phyloP scores from a whole-genome alignment of 345 rosid species.

The Eucalyptus fibrosa region DNA sequence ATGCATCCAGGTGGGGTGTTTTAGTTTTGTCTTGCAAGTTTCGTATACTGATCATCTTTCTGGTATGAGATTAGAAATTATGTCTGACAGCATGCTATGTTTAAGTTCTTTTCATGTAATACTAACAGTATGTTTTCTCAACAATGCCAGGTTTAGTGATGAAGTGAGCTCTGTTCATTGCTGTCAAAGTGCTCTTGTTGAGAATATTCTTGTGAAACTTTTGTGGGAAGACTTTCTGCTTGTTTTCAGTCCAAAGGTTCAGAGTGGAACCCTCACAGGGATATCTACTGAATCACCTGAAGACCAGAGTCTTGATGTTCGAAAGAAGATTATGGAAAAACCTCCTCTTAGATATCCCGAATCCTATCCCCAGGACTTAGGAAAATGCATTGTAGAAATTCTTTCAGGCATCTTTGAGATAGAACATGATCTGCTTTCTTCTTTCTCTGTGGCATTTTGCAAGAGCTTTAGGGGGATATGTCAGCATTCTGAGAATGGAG shows the following conservation, averaged over 20 bases:
- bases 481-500: slow-evolving; percentile 26
- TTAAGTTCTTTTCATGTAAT: background rate
- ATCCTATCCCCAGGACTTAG: slow-evolving; percentile 52
- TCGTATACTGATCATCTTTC: background rate
- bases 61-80: background rate
- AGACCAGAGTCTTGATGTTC: slow-evolving; percentile 7
- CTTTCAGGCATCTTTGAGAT: slow-evolving; percentile 40
- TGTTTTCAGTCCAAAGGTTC: slow-evolving; percentile 7
- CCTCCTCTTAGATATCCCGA: slow-evolving; percentile 12
- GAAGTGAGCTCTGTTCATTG: slow-evolving; percentile 27
- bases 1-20: slow-evolving; percentile 48
- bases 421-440: slow-evolving; percentile 42
- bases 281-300: slow-evolving; percentile 5
- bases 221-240: slow-evolving; percentile 61
- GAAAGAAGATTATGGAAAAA: slow-evolving; percentile 19
- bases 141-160: slow-evolving; percentile 37
- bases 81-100: background rate
- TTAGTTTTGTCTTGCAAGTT: background rate
- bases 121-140: background rate
- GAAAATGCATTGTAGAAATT: slow-evolving; percentile 72
- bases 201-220: slow-evolving; percentile 56
- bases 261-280: slow-evolving; percentile 4
- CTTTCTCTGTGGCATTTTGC: slow-evolving; percentile 40
- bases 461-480: slow-evolving; percentile 40
- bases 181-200: slow-evolving; percentile 41